These are phyloP conservation scores for Leccinum broughii DNA, from an alignment of 768 basidiomycete genomes.

Conservation along the genomic window DNA sequence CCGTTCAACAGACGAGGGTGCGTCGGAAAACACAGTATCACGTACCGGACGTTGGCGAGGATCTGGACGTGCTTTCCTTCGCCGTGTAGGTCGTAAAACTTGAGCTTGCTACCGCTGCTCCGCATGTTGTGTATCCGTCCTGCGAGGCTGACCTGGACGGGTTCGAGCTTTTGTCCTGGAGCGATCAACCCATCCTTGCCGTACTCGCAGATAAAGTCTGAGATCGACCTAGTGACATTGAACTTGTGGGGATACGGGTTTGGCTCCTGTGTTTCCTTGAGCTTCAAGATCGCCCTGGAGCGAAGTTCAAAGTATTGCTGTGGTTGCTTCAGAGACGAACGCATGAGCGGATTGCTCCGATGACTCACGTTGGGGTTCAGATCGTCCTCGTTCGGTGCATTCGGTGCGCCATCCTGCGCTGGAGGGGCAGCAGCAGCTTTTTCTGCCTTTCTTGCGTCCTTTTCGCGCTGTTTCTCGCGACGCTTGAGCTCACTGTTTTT, in stretches of 20 bases:
- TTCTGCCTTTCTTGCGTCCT: conserved; percentile 72
- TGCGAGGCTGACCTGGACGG: conserved; percentile 64
- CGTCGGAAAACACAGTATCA: conserved; percentile 11
- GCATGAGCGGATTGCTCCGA: not conserved
- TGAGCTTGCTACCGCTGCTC: conserved; percentile 75
- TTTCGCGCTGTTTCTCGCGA: conserved; percentile 79
- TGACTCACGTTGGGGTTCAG: conserved; percentile 84
- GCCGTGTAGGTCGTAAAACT: conserved; percentile 92
- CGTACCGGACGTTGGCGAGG: conserved; percentile 86
- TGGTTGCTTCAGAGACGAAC: not conserved
- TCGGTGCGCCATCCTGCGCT: conserved; percentile 39
- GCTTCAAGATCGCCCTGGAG: conserved; percentile 80
- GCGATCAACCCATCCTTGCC: conserved; percentile 70
- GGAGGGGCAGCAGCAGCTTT: conserved; percentile 57
- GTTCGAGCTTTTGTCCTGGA: conserved; percentile 64
- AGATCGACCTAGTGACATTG: conserved; percentile 76
- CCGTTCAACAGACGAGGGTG: conserved; percentile 20
- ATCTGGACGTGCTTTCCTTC: conserved; percentile 95
- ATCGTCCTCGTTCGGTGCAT: conserved; percentile 67
- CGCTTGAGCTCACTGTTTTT: conserved; percentile 85
- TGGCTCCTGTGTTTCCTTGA: conserved; percentile 81
- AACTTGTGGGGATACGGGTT: conserved; percentile 99
- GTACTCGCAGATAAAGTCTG: conserved; percentile 71
- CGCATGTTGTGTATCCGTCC: conserved; percentile 94
- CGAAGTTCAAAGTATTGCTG: conserved; percentile 98